Percentiles rank a stretch among this genome's conserved stretches.
These are phyloP conservation scores for Plasmodium coatneyi DNA, from an alignment of 169 alveolate species.

Conservation along the genomic window DNA sequence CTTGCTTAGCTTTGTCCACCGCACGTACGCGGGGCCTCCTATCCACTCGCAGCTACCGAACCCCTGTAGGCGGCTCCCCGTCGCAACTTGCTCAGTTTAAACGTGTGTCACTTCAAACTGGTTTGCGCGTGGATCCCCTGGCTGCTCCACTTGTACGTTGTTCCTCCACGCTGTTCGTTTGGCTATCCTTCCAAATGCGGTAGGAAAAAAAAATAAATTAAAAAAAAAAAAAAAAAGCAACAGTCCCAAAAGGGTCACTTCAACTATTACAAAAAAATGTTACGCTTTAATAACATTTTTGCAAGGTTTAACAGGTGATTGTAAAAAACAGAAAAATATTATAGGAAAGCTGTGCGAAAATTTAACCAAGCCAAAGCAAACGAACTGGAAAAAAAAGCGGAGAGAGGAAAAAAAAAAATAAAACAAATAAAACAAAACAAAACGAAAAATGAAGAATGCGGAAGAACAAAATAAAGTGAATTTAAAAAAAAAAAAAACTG, in stretches of 20 bases:
- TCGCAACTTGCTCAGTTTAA: not conserved
- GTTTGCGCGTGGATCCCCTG: not conserved
- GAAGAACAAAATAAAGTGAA: not conserved
- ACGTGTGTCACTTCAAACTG: not conserved
- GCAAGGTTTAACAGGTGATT: not conserved
- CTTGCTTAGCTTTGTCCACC: not conserved
- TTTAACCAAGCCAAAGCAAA: not conserved
- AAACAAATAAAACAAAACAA: not conserved
- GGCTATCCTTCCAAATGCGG: not conserved
- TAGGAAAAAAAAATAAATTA: not conserved
- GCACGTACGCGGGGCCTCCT: not conserved
- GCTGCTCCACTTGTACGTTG: not conserved
- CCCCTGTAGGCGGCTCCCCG: not conserved
- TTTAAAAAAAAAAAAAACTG: not conserved
- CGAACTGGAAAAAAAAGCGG: not conserved
- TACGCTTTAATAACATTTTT: not conserved
- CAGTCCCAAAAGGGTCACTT: not conserved
- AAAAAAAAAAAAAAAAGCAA: not conserved
- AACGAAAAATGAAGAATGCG: not conserved
- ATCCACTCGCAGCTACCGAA: not conserved
- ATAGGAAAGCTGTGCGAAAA: not conserved
- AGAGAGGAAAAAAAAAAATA: not conserved
- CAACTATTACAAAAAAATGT: not conserved
- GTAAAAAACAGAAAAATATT: not conserved
- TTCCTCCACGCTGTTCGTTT: not conserved